phyloP scores from a whole-genome alignment of 192 early-diverging fungal genomes.

The Dimargaris xerosporica region DNA sequence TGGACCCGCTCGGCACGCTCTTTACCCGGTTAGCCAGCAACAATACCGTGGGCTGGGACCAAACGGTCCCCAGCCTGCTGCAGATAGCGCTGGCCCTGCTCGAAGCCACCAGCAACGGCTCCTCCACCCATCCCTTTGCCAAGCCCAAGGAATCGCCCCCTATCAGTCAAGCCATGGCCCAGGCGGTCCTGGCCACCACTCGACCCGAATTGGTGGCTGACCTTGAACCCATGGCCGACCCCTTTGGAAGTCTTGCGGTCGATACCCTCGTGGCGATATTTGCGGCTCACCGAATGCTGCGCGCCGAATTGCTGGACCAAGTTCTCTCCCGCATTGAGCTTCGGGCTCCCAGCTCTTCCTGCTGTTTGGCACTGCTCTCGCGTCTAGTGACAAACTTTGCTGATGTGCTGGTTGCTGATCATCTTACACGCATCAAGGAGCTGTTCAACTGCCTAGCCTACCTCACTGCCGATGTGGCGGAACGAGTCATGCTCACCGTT shows the following conservation, averaged over 20 bases:
- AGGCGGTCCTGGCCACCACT: neutral
- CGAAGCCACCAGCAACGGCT: constrained; percentile 11
- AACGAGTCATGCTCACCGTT: constrained; percentile 35
- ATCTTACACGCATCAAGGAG: constrained; percentile 36
- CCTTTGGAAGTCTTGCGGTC: constrained; percentile 11
- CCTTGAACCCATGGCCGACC: neutral
- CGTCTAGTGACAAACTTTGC: constrained; percentile 17
- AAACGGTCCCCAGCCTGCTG: constrained; percentile 24
- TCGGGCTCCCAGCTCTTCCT: constrained; percentile 13
- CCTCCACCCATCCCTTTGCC: neutral
- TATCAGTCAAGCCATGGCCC: neutral
- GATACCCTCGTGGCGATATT: constrained; percentile 21
- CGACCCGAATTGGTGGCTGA: neutral
- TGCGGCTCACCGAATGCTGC: constrained; percentile 43
- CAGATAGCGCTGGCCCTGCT: constrained; percentile 20
- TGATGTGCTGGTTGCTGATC: constrained; percentile 16
- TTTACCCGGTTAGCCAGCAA: constrained; percentile 16
- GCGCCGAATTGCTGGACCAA: constrained; percentile 52
- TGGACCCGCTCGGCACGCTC: constrained; percentile 1
- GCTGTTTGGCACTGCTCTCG: constrained; percentile 16
- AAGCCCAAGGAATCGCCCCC: constrained; percentile 15
- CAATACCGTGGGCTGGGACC: constrained; percentile 27
- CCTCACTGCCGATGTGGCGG: constrained; percentile 31
- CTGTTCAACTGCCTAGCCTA: constrained; percentile 47
- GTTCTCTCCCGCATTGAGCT: constrained; percentile 36